These are phyloP conservation scores for Globisporangium sylvaticum DNA, from an alignment of 352 stramenopile genomes.

Conservation along the genomic window DNA sequence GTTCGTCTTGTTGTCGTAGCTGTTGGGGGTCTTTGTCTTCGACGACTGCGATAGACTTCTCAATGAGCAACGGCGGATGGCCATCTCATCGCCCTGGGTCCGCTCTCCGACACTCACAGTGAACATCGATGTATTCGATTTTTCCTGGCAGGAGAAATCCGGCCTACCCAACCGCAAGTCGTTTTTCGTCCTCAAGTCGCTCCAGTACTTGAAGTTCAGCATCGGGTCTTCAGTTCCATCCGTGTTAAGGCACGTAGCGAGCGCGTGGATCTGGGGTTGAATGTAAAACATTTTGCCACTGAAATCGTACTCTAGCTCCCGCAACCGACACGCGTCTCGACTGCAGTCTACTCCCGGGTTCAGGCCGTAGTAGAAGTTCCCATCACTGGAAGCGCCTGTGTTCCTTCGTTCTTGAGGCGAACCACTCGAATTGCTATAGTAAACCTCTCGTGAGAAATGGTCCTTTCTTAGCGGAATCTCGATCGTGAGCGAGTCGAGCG, in stretches of 20 bases:
- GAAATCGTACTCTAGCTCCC: neutral
- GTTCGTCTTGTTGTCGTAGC: no score
- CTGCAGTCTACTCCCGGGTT: neutral
- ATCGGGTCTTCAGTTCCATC: neutral
- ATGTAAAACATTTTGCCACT: neutral
- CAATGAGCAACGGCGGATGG: no score
- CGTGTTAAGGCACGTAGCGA: neutral
- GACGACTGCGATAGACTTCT: no score
- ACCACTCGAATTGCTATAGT: neutral
- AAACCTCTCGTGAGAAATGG: neutral
- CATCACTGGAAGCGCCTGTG: neutral
- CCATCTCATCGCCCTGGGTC: neutral
- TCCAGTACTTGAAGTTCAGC: neutral
- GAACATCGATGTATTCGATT: neutral
- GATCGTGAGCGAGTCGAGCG: conserved; percentile 4
- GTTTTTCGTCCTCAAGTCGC: neutral
- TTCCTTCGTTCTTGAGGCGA: neutral
- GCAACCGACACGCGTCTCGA: neutral
- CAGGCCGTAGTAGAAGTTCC: neutral
- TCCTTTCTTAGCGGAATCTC: neutral
- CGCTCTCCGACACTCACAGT: neutral
- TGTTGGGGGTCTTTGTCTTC: no score
- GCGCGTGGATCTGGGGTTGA: neutral
- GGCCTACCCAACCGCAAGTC: neutral
- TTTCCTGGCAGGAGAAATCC: neutral